Percentiles rank a stretch among this genome's conserved stretches.
phyloP scores from a whole-genome alignment of 768 basidiomycete species.

The Pisolithus marmoratus region DNA sequence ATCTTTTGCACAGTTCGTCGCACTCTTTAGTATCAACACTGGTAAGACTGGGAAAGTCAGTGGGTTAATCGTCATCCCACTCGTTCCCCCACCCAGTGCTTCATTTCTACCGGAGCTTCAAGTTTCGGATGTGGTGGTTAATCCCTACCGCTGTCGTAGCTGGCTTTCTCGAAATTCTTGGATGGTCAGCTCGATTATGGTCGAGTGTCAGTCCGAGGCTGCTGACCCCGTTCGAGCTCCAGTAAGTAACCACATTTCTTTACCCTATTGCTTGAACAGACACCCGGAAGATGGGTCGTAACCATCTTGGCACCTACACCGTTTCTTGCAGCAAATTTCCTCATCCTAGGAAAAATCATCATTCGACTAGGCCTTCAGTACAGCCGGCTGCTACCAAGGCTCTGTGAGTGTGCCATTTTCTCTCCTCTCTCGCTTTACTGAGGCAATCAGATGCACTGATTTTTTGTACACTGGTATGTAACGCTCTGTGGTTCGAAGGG shows the following conservation, averaged over 20 bases:
- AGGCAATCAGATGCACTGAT: constrained; percentile 6
- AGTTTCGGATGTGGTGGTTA: constrained; percentile 47
- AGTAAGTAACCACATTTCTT: constrained; percentile 24
- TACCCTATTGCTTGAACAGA: not conserved
- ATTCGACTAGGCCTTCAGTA: constrained; percentile 38
- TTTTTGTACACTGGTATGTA: constrained; percentile 9
- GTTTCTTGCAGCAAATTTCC: constrained; percentile 50
- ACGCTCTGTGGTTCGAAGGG: not conserved
- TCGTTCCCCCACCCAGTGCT: constrained; percentile 27
- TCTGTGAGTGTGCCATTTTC: constrained; percentile 14
- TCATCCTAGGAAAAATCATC: constrained; percentile 47
- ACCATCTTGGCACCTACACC: constrained; percentile 54
- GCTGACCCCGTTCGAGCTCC: constrained; percentile 36
- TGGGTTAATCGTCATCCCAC: not conserved
- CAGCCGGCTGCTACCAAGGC: constrained; percentile 38
- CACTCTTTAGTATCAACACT: not conserved
- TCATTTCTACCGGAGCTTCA: constrained; percentile 41
- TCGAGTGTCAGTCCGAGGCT: constrained; percentile 26
- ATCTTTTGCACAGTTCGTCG: not conserved
- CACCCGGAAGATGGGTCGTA: constrained; percentile 20
- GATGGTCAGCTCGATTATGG: constrained; percentile 55
- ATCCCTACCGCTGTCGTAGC: constrained; percentile 43
- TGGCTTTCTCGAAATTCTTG: constrained; percentile 45
- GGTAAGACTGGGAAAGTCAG: not conserved
- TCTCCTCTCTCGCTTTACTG: not conserved